Conservation (phyloP, 495 filamentous ascomycete species). For the Aspergillus saccharolyticus region DNA sequence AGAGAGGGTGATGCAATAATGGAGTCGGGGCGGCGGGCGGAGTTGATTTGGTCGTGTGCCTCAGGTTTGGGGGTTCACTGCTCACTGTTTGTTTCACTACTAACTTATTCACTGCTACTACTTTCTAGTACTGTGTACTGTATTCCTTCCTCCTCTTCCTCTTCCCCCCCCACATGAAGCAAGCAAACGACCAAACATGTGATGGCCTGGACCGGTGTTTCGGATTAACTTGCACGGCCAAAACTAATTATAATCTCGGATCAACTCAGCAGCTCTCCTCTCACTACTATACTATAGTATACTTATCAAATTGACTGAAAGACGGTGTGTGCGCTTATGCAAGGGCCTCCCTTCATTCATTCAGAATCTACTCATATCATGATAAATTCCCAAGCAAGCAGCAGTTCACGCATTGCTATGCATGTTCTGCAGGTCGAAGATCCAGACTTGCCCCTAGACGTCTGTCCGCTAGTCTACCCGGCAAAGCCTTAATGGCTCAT, state of each 20-base stretch:
- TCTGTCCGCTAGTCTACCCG: not conserved
- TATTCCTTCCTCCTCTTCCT: no score
- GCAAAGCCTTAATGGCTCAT: not conserved
- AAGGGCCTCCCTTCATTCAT: not conserved
- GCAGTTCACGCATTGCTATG: not conserved
- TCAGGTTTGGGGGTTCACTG: not conserved
- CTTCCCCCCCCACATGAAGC: not conserved
- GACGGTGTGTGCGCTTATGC: slow-evolving; percentile 1
- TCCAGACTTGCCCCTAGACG: not conserved
- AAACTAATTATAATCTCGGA: not conserved
- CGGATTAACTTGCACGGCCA: slow-evolving; percentile 2
- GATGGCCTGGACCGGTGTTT: not conserved
- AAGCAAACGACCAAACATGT: not conserved
- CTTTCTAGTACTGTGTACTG: no score
- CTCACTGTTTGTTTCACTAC: no score
- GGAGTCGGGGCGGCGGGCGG: slow-evolving; percentile 13
- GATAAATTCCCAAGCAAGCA: not conserved
- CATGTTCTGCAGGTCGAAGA: not conserved
- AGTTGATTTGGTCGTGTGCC: slow-evolving; percentile 19
- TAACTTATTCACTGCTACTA: no score
- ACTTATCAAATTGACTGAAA: not conserved
- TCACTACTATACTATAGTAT: no score
- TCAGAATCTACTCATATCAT: no score
- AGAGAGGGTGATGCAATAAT: slow-evolving; percentile 36
- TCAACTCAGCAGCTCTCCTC: no score